Conservation (phyloP, 2,329 filamentous ascomycete species). For the Beauveria varroae region DNA sequence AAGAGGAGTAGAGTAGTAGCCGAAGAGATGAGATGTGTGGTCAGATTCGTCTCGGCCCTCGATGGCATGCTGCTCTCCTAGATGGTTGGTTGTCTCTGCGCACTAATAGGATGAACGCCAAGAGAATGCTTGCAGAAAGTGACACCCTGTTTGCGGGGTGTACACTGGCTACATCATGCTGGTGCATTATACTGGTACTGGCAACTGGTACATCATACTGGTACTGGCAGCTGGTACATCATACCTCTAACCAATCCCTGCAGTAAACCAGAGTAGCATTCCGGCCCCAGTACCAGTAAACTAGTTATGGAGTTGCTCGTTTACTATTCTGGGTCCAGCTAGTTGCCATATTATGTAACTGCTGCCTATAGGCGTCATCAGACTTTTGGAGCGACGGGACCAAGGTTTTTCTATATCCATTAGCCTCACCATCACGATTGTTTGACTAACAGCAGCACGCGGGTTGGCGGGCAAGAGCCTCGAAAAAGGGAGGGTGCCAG, state of each 20-base stretch:
- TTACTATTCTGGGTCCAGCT: not conserved
- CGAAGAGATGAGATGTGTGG: not conserved
- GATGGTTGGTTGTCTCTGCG: not conserved
- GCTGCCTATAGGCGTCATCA: not conserved
- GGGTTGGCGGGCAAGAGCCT: not conserved
- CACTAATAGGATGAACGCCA: not conserved
- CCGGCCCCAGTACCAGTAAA: not conserved
- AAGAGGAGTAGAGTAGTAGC: not conserved
- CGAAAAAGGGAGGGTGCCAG: not conserved
- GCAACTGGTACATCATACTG: too few relatives aligned
- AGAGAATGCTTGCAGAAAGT: not conserved
- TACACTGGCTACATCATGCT: not conserved
- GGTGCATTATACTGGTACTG: too few relatives aligned
- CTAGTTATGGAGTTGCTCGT: not conserved
- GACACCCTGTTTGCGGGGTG: not conserved
- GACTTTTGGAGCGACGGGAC: not conserved
- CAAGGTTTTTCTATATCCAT: not conserved
- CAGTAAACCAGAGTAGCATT: constrained; percentile 3
- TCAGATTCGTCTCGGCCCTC: not conserved
- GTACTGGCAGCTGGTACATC: too few relatives aligned
- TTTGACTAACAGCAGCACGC: not conserved
- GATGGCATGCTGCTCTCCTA: not conserved
- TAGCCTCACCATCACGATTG: not conserved
- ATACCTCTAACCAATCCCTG: not conserved
- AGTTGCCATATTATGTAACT: too few relatives aligned